A percentile compares a stretch with the other conserved stretches of the same genome.
Conservation (phyloP, 352 stramenopile species). For the Phytophthora cryptogea region DNA sequence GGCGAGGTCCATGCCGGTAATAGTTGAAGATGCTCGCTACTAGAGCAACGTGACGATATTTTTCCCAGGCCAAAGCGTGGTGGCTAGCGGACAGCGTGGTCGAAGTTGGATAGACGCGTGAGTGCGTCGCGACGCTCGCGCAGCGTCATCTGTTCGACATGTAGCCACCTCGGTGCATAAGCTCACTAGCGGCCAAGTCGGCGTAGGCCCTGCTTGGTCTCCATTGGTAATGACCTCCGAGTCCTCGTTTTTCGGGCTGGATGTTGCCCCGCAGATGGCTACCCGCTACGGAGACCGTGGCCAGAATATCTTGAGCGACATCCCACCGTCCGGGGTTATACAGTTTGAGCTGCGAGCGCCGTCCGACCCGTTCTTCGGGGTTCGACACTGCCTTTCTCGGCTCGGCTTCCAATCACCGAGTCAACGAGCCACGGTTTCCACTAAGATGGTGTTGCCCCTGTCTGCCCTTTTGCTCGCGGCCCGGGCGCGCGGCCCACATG, state of each 20-base stretch:
- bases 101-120: constrained; percentile 32
- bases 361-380: constrained; percentile 19
- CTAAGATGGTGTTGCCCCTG: constrained; percentile 34
- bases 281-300: constrained; percentile 4
- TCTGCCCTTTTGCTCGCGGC: constrained; percentile 20
- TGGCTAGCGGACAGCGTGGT: neutral
- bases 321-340: constrained; percentile 27
- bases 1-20: neutral
- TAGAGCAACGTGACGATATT: constrained; percentile 24
- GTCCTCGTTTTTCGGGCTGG: constrained; percentile 1
- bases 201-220: constrained; percentile 11
- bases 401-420: constrained; percentile 22
- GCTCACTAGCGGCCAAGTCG: constrained; percentile 9
- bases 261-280: neutral
- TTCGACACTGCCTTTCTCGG: constrained; percentile 21
- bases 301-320: constrained; percentile 8
- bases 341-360: constrained; percentile 18
- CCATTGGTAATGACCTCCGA: constrained; percentile 25
- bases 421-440: constrained; percentile 27
- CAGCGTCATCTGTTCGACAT: constrained; percentile 23
- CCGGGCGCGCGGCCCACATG: constrained; percentile 30
- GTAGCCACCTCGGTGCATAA: constrained; percentile 40
- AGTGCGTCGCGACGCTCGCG: constrained; percentile 26
- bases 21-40: constrained; percentile 10
- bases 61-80: constrained; percentile 23